A percentile compares a stretch with the other conserved stretches of the same genome.
Evolutionary conservation across 2,329 filamentous ascomycete genomes (phyloP).

Genomic region (Hortaea werneckii): DNA sequence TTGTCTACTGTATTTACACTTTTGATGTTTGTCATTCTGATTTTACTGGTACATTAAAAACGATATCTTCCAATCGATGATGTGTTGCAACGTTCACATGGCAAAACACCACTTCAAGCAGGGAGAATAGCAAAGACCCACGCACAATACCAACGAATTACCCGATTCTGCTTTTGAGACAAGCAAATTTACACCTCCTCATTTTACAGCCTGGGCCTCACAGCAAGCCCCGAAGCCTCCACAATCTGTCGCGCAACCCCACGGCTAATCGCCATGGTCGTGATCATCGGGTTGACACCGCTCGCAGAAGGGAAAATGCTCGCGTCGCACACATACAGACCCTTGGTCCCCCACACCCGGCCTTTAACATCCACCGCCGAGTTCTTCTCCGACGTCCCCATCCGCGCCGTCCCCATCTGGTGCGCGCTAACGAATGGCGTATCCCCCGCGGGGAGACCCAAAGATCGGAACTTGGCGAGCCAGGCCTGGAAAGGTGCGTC

Average conservation of each 20-base stretch:
- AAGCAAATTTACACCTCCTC: no score
- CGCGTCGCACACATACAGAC: conserved; percentile 63
- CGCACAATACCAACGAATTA: no score
- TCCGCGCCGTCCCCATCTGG: conserved; percentile 70
- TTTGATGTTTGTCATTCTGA: no score
- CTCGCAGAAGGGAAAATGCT: conserved; percentile 68
- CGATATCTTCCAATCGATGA: no score
- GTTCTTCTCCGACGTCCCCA: conserved; percentile 44
- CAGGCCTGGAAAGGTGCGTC: conserved; percentile 53
- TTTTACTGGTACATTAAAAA: no score
- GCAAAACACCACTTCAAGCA: no score
- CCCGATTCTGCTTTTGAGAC: no score
- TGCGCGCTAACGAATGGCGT: conserved; percentile 59
- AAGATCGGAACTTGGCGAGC: conserved; percentile 43
- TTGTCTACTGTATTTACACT: no score
- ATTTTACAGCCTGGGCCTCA: neutral
- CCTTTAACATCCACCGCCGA: conserved; percentile 36
- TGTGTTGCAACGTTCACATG: no score
- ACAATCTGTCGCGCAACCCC: conserved; percentile 51
- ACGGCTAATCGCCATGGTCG: conserved; percentile 60
- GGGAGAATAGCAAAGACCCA: no score
- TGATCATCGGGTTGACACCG: conserved; percentile 76
- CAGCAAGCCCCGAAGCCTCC: conserved; percentile 6
- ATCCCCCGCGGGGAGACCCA: conserved; percentile 39
- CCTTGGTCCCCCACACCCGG: conserved; percentile 53